Percentiles rank a stretch among this genome's conserved stretches.
These are phyloP conservation scores for Helianthus tuberosus DNA, from an alignment of 129 eudicot genomes.

Conservation along the genomic window DNA sequence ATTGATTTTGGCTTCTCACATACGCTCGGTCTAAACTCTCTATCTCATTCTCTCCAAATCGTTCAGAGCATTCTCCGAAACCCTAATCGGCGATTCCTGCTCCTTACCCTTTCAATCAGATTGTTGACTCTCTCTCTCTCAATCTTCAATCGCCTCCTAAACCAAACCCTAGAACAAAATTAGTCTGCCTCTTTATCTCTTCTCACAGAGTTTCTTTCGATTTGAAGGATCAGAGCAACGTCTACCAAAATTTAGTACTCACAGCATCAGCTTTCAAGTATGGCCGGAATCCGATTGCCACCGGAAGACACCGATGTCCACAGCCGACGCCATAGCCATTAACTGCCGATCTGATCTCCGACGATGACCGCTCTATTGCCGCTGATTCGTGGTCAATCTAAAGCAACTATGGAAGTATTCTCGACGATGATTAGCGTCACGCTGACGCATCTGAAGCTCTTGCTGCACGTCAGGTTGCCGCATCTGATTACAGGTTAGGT, in stretches of 20 bases:
- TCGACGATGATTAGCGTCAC: conserved; percentile 95
- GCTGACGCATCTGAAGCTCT: conserved; percentile 98
- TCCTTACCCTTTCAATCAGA: too few relatives aligned
- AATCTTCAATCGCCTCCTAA: too few relatives aligned
- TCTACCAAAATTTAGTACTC: conserved; percentile 31
- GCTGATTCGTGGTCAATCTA: conserved; percentile 99
- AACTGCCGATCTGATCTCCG: conserved; percentile 87
- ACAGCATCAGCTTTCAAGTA: conserved; percentile 25
- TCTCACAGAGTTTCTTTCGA: too few relatives aligned
- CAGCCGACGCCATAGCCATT: conserved; percentile 51
- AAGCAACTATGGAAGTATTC: conserved; percentile 95
- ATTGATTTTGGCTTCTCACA: too few relatives aligned
- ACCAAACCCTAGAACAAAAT: too few relatives aligned
- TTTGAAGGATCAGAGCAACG: too few relatives aligned
- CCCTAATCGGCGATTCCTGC: too few relatives aligned
- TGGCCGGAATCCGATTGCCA: conserved; percentile 80
- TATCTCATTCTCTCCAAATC: too few relatives aligned
- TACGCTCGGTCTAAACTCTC: too few relatives aligned
- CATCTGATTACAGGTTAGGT: conserved; percentile 87
- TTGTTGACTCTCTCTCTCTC: too few relatives aligned
- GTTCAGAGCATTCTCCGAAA: too few relatives aligned
- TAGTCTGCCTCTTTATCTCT: too few relatives aligned
- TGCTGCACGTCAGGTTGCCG: conserved; percentile 65
- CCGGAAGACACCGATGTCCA: conserved; percentile 38
- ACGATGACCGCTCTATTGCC: conserved; percentile 90